A percentile compares a stretch with the other conserved stretches of the same genome.
Conservation (phyloP, 1,284 basidiomycete species). For the Hemileia vastatrix region DNA sequence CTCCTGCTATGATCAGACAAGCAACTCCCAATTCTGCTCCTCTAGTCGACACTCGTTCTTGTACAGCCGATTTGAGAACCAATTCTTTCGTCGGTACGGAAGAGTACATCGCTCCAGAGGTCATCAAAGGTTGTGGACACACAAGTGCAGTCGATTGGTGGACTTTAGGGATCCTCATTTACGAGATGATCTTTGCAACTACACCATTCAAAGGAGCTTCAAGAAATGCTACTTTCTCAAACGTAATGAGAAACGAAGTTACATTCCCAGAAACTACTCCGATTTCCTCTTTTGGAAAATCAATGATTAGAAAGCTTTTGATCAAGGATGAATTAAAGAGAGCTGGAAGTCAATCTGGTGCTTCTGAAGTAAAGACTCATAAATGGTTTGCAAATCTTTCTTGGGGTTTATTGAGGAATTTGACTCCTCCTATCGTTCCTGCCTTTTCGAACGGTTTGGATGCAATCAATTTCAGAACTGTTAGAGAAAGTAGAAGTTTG, state of each 20-base stretch:
- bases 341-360: slow-evolving; percentile 39
- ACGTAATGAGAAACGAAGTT: slow-evolving; percentile 41
- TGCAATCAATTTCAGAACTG: slow-evolving; percentile 77
- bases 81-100: slow-evolving; percentile 45
- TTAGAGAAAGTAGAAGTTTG: slow-evolving; percentile 79
- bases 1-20: slow-evolving; percentile 41
- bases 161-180: slow-evolving; percentile 43
- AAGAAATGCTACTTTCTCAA: slow-evolving; percentile 42
- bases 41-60: slow-evolving; percentile 41
- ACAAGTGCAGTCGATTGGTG: slow-evolving; percentile 44
- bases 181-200: slow-evolving; percentile 45
- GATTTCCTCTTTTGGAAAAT: slow-evolving; percentile 42
- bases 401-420: slow-evolving; percentile 41
- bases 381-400: slow-evolving; percentile 43
- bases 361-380: slow-evolving; percentile 43
- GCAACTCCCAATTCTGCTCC: slow-evolving; percentile 38
- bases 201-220: slow-evolving; percentile 44
- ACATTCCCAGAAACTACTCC: slow-evolving; percentile 37
- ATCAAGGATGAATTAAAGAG: slow-evolving; percentile 43
- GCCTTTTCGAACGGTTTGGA: slow-evolving; percentile 67
- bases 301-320: slow-evolving; percentile 41
- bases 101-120: slow-evolving; percentile 45
- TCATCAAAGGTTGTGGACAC: slow-evolving; percentile 44
- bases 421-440: slow-evolving; percentile 61
- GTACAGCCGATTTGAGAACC: slow-evolving; percentile 43